phyloP scores from a whole-genome alignment of 176 grass and related monocot genomes.

The Paspalum vaginatum region DNA sequence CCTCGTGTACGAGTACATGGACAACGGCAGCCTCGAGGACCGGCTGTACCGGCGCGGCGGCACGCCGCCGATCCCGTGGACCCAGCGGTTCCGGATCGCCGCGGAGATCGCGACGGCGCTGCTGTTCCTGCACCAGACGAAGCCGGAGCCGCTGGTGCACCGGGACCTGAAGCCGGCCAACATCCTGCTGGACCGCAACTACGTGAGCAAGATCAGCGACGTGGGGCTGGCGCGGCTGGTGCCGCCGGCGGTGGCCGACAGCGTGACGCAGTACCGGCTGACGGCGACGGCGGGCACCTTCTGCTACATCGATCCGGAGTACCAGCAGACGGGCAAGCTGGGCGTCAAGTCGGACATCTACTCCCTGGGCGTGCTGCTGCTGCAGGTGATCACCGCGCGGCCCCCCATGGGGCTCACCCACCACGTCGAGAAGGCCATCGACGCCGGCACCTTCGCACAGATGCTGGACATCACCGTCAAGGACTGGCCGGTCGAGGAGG shows the following conservation, averaged over 20 bases:
- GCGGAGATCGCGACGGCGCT: slow-evolving; percentile 79
- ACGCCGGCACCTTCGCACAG: slow-evolving; percentile 61
- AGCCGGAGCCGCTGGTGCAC: slow-evolving; percentile 92
- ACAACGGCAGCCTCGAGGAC: slow-evolving; percentile 91
- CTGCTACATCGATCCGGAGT: slow-evolving; percentile 99
- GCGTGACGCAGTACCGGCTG: slow-evolving; percentile 83
- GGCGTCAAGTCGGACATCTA: slow-evolving; percentile 95
- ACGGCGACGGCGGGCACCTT: slow-evolving; percentile 92
- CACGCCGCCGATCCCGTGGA: slow-evolving; percentile 72
- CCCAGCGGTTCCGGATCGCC: slow-evolving; percentile 69
- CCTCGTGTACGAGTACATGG: slow-evolving; percentile 96
- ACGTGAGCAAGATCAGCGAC: slow-evolving; percentile 96
- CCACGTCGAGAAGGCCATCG: slow-evolving; percentile 84
- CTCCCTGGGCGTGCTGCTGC: slow-evolving; percentile 88
- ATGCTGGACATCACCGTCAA: slow-evolving; percentile 73
- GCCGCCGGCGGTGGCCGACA: slow-evolving; percentile 75
- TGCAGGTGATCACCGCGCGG: slow-evolving; percentile 78
- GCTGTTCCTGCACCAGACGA: slow-evolving; percentile 90
- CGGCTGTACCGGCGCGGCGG: slow-evolving; percentile 69
- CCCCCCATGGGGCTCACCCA: slow-evolving; percentile 88
- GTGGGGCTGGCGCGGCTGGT: slow-evolving; percentile 85
- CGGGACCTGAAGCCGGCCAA: slow-evolving; percentile 90
- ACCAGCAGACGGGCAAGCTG: slow-evolving; percentile 92
- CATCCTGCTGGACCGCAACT: slow-evolving; percentile 95
- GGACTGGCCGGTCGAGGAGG: slow-evolving; percentile 90